phyloP scores from a whole-genome alignment of 176 grass and related monocot genomes.

The Aegilops longissima region DNA sequence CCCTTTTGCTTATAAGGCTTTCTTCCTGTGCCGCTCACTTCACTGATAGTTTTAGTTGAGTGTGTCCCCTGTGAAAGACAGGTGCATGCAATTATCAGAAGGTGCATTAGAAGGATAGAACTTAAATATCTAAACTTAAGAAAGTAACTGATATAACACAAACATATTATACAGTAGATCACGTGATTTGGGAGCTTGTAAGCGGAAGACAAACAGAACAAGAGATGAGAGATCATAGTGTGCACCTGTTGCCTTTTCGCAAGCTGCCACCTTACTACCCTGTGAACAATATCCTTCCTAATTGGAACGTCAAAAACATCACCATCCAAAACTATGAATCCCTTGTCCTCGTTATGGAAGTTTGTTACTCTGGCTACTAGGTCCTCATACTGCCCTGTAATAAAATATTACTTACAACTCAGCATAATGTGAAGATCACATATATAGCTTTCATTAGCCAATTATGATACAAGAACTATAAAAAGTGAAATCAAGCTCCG shows the following conservation, averaged over 20 bases:
- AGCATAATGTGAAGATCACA: background rate
- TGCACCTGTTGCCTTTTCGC: conserved; percentile 85
- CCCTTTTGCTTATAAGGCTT: conserved; percentile 81
- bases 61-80: conserved; percentile 71
- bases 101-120: background rate
- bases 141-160: background rate
- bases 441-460: background rate
- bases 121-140: background rate
- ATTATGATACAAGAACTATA: background rate
- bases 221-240: conserved; percentile 4
- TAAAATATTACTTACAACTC: conserved; percentile 3
- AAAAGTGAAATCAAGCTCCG: background rate
- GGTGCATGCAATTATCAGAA: background rate
- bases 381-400: conserved; percentile 75
- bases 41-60: conserved; percentile 82
- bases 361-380: conserved; percentile 76
- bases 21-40: conserved; percentile 84
- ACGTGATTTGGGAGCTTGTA: background rate
- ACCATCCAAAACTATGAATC: conserved; percentile 86
- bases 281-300: conserved; percentile 85
- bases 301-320: conserved; percentile 93
- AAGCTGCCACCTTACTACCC: conserved; percentile 86
- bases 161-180: conserved; percentile 4
- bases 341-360: conserved; percentile 80
- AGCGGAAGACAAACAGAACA: background rate